These are phyloP conservation scores for Tulasnella sp. DNA, from an alignment of 768 basidiomycete species.

Conservation along the genomic window DNA sequence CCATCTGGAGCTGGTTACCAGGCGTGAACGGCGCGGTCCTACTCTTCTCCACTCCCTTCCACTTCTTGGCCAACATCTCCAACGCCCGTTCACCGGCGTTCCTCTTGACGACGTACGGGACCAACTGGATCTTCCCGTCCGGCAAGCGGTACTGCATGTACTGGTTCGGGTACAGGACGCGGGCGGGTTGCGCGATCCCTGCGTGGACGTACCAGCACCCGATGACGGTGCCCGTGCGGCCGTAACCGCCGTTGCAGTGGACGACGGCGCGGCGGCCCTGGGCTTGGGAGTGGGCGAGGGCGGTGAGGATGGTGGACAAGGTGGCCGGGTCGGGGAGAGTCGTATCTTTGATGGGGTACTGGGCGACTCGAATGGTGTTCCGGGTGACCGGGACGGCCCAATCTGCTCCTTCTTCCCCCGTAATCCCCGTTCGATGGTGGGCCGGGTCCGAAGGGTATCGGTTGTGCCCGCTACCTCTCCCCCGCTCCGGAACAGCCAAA, in stretches of 20 bases:
- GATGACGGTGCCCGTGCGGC: not conserved
- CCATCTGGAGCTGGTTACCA: not conserved
- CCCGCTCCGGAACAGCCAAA: not conserved
- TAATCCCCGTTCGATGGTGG: not conserved
- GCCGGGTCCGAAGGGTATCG: not conserved
- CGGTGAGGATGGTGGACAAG: not conserved
- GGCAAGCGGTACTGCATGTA: not conserved
- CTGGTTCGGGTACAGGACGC: not conserved
- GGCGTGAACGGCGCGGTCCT: not conserved
- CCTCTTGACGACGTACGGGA: not conserved
- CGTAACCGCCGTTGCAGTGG: constrained; percentile 1
- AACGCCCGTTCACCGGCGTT: not conserved
- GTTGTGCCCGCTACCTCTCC: not conserved
- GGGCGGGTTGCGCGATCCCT: not conserved
- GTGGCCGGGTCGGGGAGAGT: not conserved
- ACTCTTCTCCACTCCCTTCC: constrained; percentile 6
- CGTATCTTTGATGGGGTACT: not conserved
- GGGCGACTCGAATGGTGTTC: not conserved
- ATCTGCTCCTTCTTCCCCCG: not conserved
- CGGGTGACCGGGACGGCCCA: not conserved
- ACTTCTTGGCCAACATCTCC: not conserved
- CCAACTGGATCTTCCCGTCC: not conserved
- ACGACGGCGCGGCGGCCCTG: not conserved
- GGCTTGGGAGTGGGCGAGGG: not conserved
- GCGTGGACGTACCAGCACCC: constrained; percentile 3